phyloP scores from a whole-genome alignment of 768 basidiomycete genomes.

The Pulveroboletus sp. region DNA sequence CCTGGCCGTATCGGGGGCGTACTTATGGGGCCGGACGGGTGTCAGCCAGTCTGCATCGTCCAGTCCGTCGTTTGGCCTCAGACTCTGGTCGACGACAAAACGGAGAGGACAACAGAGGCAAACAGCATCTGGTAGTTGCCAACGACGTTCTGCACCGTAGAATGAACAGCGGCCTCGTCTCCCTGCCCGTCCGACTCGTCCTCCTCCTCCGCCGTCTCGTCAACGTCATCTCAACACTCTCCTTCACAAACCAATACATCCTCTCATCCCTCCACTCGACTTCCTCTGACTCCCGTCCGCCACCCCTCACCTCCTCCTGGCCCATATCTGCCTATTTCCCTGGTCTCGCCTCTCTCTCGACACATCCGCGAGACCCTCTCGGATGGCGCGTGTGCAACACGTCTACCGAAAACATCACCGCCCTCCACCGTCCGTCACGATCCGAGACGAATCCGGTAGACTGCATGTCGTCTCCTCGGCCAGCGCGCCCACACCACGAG shows the following conservation, averaged over 20 bases:
- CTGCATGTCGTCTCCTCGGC: not conserved
- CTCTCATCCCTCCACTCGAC: not conserved
- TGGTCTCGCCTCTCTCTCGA: not conserved
- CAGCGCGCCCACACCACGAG: constrained; percentile 11
- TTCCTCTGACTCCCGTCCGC: not conserved
- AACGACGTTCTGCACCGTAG: not conserved
- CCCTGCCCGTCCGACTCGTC: constrained; percentile 56
- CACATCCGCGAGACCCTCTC: not conserved
- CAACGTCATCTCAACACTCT: constrained; percentile 64
- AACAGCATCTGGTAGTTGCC: no score
- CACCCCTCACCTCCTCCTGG: constrained; percentile 11
- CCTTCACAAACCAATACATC: constrained; percentile 52
- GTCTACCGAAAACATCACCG: not conserved
- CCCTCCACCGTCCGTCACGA: not conserved
- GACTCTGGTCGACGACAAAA: not conserved
- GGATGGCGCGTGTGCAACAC: not conserved
- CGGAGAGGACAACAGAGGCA: not conserved
- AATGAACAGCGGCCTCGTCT: constrained; percentile 37
- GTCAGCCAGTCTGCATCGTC: constrained; percentile 3
- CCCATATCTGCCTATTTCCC: constrained; percentile 1
- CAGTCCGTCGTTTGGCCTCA: not conserved
- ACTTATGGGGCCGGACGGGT: not conserved
- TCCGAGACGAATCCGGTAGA: not conserved
- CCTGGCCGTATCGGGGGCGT: not conserved
- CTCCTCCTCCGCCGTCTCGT: constrained; percentile 59